Conservation (phyloP, 306 rosid genomes). For the Clitoria ternatea region DNA sequence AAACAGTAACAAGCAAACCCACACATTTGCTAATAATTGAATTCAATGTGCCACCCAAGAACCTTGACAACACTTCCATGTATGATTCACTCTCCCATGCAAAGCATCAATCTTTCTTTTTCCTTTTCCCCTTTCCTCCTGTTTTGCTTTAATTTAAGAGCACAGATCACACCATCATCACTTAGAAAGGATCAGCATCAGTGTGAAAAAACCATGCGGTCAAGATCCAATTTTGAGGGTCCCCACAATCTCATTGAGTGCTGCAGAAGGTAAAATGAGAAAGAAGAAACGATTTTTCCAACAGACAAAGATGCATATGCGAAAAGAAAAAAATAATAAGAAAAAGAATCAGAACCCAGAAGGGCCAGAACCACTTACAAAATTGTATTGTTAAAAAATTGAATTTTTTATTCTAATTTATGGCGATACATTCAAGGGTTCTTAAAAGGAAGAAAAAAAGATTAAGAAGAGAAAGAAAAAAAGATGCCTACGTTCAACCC, state of each 20-base stretch:
- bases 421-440: constrained; percentile 5
- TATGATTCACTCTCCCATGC: constrained; percentile 28
- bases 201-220: neutral
- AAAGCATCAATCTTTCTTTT: too few relatives aligned
- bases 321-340: neutral
- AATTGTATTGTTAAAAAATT: constrained; percentile 1
- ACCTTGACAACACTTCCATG: constrained; percentile 52
- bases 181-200: constrained; percentile 13
- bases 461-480: neutral
- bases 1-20: constrained; percentile 41
- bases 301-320: constrained; percentile 9
- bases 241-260: constrained; percentile 13
- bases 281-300: constrained; percentile 13
- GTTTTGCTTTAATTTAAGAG: constrained; percentile 1
- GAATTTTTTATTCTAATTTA: neutral
- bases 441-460: neutral
- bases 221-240: constrained; percentile 7
- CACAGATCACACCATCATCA: constrained; percentile 14
- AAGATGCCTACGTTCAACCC: neutral
- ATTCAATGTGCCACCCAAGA: constrained; percentile 38
- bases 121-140: too few relatives aligned
- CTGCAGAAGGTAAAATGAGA: neutral
- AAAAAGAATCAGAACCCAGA: constrained; percentile 15
- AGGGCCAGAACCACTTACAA: neutral
- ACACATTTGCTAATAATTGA: constrained; percentile 59